phyloP scores from a whole-genome alignment of 2,329 filamentous ascomycete genomes.

The Monosporascus ibericus region DNA sequence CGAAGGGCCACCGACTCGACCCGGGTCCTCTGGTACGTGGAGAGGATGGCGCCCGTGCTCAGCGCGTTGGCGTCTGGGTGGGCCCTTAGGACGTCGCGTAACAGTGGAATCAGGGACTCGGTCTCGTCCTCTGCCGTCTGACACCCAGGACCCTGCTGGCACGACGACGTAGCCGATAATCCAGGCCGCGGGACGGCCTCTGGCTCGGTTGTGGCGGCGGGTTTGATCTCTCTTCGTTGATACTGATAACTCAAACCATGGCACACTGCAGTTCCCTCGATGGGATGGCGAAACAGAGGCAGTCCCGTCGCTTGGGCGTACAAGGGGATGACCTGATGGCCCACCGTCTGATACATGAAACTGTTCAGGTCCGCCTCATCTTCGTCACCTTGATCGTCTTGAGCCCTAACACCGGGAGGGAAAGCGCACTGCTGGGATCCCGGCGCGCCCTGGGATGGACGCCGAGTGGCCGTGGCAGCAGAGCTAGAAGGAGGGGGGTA shows the following conservation, averaged over 20 bases:
- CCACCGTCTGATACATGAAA: slow-evolving; percentile 99
- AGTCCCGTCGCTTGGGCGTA: slow-evolving; percentile 74
- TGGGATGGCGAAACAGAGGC: slow-evolving; percentile 76
- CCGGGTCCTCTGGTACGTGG: slow-evolving; percentile 92
- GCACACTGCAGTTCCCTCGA: slow-evolving; percentile 65
- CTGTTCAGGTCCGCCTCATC: slow-evolving; percentile 73
- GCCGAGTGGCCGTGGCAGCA: slow-evolving; percentile 5
- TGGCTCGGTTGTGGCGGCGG: too few relatives aligned
- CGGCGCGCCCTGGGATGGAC: slow-evolving; percentile 5
- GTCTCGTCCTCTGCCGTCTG: slow-evolving; percentile 62
- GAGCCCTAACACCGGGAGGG: slow-evolving; percentile 1
- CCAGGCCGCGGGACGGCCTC: too few relatives aligned
- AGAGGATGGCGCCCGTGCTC: slow-evolving; percentile 85
- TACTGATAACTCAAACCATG: slow-evolving; percentile 63
- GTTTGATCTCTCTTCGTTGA: slow-evolving; percentile 5
- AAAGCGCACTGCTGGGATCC: slow-evolving; percentile 6
- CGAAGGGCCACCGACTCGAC: slow-evolving; percentile 86
- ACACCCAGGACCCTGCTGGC: not conserved
- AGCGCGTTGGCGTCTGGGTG: slow-evolving; percentile 83
- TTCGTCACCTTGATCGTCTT: slow-evolving; percentile 24
- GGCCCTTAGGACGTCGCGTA: slow-evolving; percentile 56
- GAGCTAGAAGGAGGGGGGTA: slow-evolving; percentile 39
- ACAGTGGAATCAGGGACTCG: slow-evolving; percentile 73
- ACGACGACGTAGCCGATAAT: too few relatives aligned
- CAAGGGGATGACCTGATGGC: slow-evolving; percentile 78